Percentiles rank a stretch among this genome's conserved stretches.
Evolutionary conservation across 1,284 basidiomycete genomes (phyloP).

Genomic region (Papiliotrema flavescens): DNA sequence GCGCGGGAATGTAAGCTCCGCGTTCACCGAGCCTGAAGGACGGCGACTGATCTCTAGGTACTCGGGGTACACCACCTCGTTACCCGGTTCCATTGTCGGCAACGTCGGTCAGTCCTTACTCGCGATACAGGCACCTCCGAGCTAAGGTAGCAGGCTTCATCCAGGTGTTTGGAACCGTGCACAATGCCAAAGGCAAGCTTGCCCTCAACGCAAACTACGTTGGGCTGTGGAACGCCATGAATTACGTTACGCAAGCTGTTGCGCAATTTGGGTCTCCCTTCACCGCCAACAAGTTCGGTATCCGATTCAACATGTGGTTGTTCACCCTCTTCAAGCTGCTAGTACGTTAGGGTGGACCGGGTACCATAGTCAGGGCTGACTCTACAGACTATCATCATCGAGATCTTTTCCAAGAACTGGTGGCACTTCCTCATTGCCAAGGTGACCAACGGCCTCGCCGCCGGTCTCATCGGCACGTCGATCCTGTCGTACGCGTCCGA

Average conservation of each 20-base stretch:
- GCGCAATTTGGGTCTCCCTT: neutral
- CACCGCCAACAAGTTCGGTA: neutral
- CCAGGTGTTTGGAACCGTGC: neutral
- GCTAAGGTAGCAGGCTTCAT: neutral
- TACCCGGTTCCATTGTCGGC: neutral
- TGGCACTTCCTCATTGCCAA: constrained; percentile 26
- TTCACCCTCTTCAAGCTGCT: neutral
- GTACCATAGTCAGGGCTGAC: neutral
- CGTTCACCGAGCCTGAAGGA: too few relatives aligned
- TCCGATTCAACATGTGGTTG: neutral
- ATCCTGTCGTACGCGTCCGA: constrained; percentile 25
- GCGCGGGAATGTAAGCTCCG: neutral
- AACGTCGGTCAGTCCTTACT: neutral
- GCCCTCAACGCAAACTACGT: neutral
- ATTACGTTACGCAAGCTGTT: neutral
- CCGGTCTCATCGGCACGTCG: constrained; percentile 22
- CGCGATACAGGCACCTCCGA: too few relatives aligned
- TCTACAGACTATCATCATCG: constrained; percentile 9
- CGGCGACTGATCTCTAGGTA: too few relatives aligned
- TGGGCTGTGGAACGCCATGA: neutral
- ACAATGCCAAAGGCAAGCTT: neutral
- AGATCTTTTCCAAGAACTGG: constrained; percentile 28
- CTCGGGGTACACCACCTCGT: too few relatives aligned
- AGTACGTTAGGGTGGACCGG: neutral
- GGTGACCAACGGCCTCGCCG: constrained; percentile 24